phyloP scores from a whole-genome alignment of 73 alveolate genomes.

The Paramecium caudatum region DNA sequence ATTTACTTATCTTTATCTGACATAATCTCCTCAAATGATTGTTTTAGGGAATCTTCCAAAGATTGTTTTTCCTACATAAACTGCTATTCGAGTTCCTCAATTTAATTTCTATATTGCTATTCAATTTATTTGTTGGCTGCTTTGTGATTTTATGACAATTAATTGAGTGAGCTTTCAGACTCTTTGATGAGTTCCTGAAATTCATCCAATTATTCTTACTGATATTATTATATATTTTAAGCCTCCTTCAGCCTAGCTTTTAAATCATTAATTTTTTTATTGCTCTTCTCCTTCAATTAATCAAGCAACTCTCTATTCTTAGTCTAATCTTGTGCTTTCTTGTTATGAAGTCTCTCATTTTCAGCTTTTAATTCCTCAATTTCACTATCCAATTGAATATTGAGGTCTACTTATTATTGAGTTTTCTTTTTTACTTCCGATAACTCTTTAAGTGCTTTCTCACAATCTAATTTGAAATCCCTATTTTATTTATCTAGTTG shows the following conservation, averaged over 20 bases:
- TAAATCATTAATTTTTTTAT: slow-evolving; percentile 31
- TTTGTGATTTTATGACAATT: neutral
- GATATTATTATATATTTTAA: neutral
- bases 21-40: neutral
- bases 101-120: slow-evolving; percentile 4
- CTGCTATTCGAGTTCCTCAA: neutral
- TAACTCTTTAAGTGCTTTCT: slow-evolving; percentile 5
- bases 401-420: slow-evolving; percentile 3
- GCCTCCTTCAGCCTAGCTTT: slow-evolving; percentile 41
- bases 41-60: neutral
- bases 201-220: slow-evolving; percentile 44
- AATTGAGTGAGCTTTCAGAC: slow-evolving; percentile 1
- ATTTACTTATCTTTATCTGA: slow-evolving; percentile 20
- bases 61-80: slow-evolving; percentile 5
- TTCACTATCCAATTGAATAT: slow-evolving; percentile 35
- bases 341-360: neutral
- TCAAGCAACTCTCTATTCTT: neutral
- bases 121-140: slow-evolving; percentile 6
- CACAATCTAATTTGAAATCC: slow-evolving; percentile 25
- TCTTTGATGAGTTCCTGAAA: slow-evolving; percentile 50
- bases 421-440: neutral
- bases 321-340: neutral
- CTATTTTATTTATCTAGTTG: slow-evolving; percentile 23
- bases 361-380: neutral
- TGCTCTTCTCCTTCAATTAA: slow-evolving; percentile 21